phyloP scores from a whole-genome alignment of 495 filamentous ascomycete genomes.

The Stereocaulon alpinum region DNA sequence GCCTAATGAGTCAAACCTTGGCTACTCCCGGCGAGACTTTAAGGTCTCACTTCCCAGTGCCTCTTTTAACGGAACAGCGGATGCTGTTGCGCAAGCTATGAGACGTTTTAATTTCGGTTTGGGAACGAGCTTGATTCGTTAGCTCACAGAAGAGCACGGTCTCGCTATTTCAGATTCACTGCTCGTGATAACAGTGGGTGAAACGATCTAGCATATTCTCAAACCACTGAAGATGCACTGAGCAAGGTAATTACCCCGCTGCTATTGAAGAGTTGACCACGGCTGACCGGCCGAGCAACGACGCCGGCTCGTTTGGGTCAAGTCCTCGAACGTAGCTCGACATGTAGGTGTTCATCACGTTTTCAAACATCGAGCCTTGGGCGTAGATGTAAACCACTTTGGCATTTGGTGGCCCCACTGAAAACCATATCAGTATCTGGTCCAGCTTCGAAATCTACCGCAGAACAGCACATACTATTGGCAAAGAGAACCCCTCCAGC shows the following conservation, averaged over 20 bases:
- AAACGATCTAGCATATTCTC: not conserved
- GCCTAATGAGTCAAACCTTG: not conserved
- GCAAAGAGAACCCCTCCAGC: not conserved
- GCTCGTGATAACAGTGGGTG: not conserved
- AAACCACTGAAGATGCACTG: not conserved
- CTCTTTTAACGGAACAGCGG: not conserved
- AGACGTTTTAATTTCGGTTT: too few relatives aligned
- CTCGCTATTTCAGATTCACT: not conserved
- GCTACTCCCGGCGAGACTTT: too few relatives aligned
- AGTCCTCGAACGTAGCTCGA: not conserved
- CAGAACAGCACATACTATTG: not conserved
- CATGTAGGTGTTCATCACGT: not conserved
- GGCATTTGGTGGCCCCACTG: not conserved
- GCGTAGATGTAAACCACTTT: constrained; percentile 7
- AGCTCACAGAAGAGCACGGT: not conserved
- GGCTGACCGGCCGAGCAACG: not conserved
- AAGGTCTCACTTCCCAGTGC: too few relatives aligned
- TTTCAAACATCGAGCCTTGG: not conserved
- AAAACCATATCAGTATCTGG: not conserved
- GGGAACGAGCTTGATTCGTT: not conserved
- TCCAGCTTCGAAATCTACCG: not conserved
- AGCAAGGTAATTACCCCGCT: not conserved
- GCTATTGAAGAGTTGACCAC: not conserved
- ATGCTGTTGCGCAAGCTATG: not conserved
- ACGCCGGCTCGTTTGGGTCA: not conserved